These are phyloP conservation scores for Kazachstania kunashirensis DNA, from an alignment of 805 yeast species.

Conservation along the genomic window DNA sequence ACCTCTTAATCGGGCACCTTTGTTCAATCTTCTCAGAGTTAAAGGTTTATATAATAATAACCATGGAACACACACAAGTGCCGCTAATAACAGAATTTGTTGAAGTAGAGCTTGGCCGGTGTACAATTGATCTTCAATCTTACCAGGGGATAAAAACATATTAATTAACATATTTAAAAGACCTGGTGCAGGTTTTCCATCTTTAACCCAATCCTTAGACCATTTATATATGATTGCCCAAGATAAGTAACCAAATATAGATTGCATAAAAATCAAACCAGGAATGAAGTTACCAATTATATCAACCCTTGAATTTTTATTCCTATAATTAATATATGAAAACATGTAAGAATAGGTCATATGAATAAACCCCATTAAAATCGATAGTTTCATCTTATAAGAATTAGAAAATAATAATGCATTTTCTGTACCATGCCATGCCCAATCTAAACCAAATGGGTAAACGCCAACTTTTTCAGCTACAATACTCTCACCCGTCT, in stretches of 20 bases:
- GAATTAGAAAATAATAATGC: conserved; percentile 84
- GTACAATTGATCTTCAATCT: conserved; percentile 69
- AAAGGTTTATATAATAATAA: conserved; percentile 77
- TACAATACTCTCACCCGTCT: conserved; percentile 56
- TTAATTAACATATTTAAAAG: conserved; percentile 87
- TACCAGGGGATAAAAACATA: conserved; percentile 93
- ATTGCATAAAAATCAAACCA: conserved; percentile 89
- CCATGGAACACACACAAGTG: conserved; percentile 89
- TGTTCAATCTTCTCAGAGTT: conserved; percentile 49
- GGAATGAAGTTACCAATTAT: conserved; percentile 90
- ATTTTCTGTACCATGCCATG: conserved; percentile 97
- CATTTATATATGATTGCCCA: conserved; percentile 86
- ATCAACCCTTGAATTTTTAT: conserved; percentile 65
- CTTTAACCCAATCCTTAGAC: conserved; percentile 82
- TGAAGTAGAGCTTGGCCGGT: conserved; percentile 74
- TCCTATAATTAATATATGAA: conserved; percentile 69
- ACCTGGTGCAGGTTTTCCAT: conserved; percentile 78
- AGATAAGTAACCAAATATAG: conserved; percentile 88
- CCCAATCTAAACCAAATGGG: conserved; percentile 79
- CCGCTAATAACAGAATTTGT: conserved; percentile 58
- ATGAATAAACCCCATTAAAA: conserved; percentile 88
- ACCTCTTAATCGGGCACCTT: conserved; percentile 22
- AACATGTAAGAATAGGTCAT: conserved; percentile 86
- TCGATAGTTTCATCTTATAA: conserved; percentile 93
- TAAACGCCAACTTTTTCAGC: conserved; percentile 65